A percentile compares a stretch with the other conserved stretches of the same genome.
Evolutionary conservation across 306 rosid species (phyloP).

Genomic region (Senna tora): DNA sequence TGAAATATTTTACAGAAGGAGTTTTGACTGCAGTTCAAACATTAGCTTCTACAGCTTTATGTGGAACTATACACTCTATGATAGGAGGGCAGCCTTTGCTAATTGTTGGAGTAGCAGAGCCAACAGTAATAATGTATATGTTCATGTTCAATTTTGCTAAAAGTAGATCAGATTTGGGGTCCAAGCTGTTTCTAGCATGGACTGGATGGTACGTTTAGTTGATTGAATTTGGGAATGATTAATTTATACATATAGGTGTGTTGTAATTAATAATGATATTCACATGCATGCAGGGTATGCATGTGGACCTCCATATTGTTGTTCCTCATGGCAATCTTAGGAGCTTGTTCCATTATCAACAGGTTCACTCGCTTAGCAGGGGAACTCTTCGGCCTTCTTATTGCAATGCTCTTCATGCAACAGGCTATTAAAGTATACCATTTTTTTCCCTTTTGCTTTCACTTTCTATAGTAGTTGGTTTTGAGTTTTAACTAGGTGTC

Average conservation of each 20-base stretch:
- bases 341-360: constrained; percentile 82
- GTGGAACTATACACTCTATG: constrained; percentile 83
- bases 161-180: constrained; percentile 74
- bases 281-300: constrained; percentile 93
- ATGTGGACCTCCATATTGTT: constrained; percentile 74
- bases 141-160: constrained; percentile 84
- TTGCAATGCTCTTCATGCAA: constrained; percentile 86
- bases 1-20: no score
- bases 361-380: constrained; percentile 84
- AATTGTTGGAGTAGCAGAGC: constrained; percentile 89
- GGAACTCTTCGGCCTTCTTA: constrained; percentile 86
- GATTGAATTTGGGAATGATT: no score
- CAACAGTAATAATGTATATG: constrained; percentile 83
- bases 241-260: no score
- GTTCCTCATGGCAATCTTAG: constrained; percentile 73
- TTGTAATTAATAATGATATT: no score
- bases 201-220: constrained; percentile 63
- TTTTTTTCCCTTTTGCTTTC: no score
- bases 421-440: constrained; percentile 73
- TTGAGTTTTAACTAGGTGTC: no score
- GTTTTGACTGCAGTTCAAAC: constrained; percentile 84
- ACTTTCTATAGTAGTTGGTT: no score
- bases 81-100: constrained; percentile 83
- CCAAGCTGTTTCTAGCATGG: constrained; percentile 83
- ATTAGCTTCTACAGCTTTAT: constrained; percentile 76